phyloP scores from a whole-genome alignment of 495 filamentous ascomycete species.

The Echria macrotheca region DNA sequence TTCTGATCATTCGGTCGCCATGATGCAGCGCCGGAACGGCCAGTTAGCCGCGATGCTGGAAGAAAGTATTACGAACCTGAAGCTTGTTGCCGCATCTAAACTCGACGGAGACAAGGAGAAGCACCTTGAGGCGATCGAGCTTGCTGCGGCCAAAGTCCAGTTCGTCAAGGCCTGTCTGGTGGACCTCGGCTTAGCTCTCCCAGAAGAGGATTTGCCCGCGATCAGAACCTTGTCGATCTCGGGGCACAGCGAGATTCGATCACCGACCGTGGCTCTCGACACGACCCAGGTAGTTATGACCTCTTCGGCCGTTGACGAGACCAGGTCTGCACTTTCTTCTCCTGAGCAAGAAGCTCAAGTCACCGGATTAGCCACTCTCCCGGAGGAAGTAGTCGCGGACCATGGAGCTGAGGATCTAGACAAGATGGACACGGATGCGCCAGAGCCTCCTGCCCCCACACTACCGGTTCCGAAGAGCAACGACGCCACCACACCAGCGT shows the following conservation, averaged over 20 bases:
- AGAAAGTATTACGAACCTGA: slow-evolving; percentile 63
- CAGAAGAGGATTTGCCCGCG: slow-evolving; percentile 37
- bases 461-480: slow-evolving; percentile 8
- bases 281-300: slow-evolving; percentile 28
- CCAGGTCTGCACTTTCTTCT: slow-evolving; percentile 21
- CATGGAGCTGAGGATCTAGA: slow-evolving; percentile 15
- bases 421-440: slow-evolving; percentile 25
- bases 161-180: slow-evolving; percentile 74
- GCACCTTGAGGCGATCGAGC: slow-evolving; percentile 47
- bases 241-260: slow-evolving; percentile 12
- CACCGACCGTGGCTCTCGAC: slow-evolving; percentile 30
- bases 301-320: slow-evolving; percentile 25
- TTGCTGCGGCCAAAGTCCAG: slow-evolving; percentile 67
- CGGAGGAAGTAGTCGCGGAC: slow-evolving; percentile 12
- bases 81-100: slow-evolving; percentile 38
- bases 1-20: slow-evolving; percentile 24
- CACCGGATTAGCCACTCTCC: slow-evolving; percentile 1
- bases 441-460: slow-evolving; percentile 13
- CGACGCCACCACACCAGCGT: not conserved
- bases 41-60: slow-evolving; percentile 68
- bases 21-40: slow-evolving; percentile 65
- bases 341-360: slow-evolving; percentile 6
- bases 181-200: slow-evolving; percentile 53
- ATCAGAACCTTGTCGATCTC: slow-evolving; percentile 22
- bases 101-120: slow-evolving; percentile 33